Base-by-base conservation (phyloP, 306 rosid genomes). In the Vigna trinervia region DNA sequence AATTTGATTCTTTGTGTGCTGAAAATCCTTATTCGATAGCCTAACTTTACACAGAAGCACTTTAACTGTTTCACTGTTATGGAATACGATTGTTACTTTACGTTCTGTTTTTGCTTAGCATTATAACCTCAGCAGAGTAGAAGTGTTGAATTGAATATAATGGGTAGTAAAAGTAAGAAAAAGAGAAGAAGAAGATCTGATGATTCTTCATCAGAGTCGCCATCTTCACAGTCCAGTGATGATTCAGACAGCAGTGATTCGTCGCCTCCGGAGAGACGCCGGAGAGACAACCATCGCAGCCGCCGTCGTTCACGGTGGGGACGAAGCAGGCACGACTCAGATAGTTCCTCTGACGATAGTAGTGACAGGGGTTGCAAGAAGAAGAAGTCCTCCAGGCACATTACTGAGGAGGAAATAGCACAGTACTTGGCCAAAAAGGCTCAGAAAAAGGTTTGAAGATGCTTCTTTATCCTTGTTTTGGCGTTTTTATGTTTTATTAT, bases 391-490 rank as follows among this genome's bases (percentile, higher is more conserved):
- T 85, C 90, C 69, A 88, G 88, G 83, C 69, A 6, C 51, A 69
- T 92, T 23, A 87, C 90, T 4, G 90, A 92, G 47, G 92, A 88
- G 52, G 85, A 87, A 76, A 86, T 92, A 12, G 74, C 86, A 3
- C 92, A 87, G 81, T 92, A 92, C 75, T 2, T 88, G 85, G 84
- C 96, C 1, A 92, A 83, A 87, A 90, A 88, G 84, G 97, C 95
- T 12, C 91, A 92, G 84, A 87, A 83, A 69, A 90, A 82, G 91
- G 95, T 88, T 50, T 39, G 51, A 7, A 41, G 57, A 57, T 34
- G 52, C 48, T 67, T 48, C 34, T 39, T 8, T 26, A 1, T 32
- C 23, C 4, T 4, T 34, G 48, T 50, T 22, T 48, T 65, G 30
- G 28, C 50, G 12, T 19, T 57, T 8, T 34, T 15, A 20, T 83